Base-by-base conservation (phyloP, 371 early-diverging fungal species). In the Circinella minor region DNA sequence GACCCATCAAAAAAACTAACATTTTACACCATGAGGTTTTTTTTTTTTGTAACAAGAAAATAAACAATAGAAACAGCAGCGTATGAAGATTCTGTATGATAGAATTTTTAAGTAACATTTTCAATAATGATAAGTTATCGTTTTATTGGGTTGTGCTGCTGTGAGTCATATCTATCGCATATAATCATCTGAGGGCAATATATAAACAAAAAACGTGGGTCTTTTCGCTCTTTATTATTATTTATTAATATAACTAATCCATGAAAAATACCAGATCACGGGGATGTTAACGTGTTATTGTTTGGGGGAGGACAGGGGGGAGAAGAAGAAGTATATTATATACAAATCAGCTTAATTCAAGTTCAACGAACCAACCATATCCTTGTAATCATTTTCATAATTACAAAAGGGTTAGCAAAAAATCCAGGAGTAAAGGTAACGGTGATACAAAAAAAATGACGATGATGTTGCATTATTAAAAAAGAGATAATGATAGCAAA, bases 91-190 rank as follows among this genome's bases (percentile, higher is more conserved):
- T 27, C 27, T 27, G 27, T 27, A 47, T 3, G 55, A 55, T 55
- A 55, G n/a, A n/a, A 10, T 20, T 55, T 55, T 55, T 55, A 15
- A 8, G 2, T 27, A 27, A 27, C 27, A 27, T 27, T 27, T 27
- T 27, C 27, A 27, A 27, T 27, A 27, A 27, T 27, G 27, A 27
- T 27, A 27, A 27, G 27, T 27, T 57, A 17, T 27, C 34, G 27
- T 10, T 57, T 27, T 34, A 13, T 15, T 49, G 37, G 65, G 34
- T 65, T 48, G 65, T 27, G 27, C 27, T 27, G 65, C 18, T 65
- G 51, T 65, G 65, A 65, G 54, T 65, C 65, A 65, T 65, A 57
- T 7, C 57, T 18, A 18, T 57, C 18, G 51, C 51, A 51, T 51
- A 57, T 27, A 43, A 57, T 57, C 57, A 57, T 57, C 57, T 57